phyloP scores from a whole-genome alignment of 768 basidiomycete species.

The Neoboletus magnificus region DNA sequence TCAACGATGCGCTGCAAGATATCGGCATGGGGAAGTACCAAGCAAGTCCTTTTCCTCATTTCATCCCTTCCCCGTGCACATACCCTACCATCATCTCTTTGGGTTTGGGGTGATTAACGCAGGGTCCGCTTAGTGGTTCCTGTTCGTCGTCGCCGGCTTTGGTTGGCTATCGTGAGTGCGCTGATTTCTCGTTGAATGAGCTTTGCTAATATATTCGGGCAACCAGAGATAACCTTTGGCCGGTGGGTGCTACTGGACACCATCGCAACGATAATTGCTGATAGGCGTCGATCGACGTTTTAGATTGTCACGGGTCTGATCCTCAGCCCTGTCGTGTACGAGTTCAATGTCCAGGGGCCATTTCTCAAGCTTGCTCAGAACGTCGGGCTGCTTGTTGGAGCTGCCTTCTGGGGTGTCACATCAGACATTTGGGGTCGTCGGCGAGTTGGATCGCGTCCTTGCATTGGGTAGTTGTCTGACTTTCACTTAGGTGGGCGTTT shows the following conservation, averaged over 20 bases:
- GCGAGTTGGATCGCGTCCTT: slow-evolving; percentile 28
- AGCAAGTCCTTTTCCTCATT: slow-evolving; percentile 27
- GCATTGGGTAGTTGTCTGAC: slow-evolving; percentile 5
- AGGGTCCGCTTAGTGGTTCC: slow-evolving; percentile 42
- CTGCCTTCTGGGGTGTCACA: slow-evolving; percentile 64
- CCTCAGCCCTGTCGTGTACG: slow-evolving; percentile 57
- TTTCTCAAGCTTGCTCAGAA: slow-evolving; percentile 70
- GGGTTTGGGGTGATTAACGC: neutral
- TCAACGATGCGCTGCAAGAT: slow-evolving; percentile 61
- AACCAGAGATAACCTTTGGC: slow-evolving; percentile 68
- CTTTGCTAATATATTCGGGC: slow-evolving; percentile 2
- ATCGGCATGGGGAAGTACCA: slow-evolving; percentile 74
- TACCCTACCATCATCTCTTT: neutral
- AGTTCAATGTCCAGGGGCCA: slow-evolving; percentile 60
- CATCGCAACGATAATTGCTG: neutral
- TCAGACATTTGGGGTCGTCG: slow-evolving; percentile 71
- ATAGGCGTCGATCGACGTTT: neutral
- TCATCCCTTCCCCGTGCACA: neutral
- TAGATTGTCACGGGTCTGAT: slow-evolving; percentile 67
- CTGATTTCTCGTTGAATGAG: neutral
- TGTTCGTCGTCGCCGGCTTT: slow-evolving; percentile 69
- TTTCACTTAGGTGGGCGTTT: slow-evolving; percentile 51
- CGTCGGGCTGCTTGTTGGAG: slow-evolving; percentile 66
- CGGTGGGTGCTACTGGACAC: slow-evolving; percentile 39
- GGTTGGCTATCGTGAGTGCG: slow-evolving; percentile 69